These are phyloP conservation scores for Picea sitchensis DNA, from an alignment of 75 land plant species.

Conservation along the genomic window DNA sequence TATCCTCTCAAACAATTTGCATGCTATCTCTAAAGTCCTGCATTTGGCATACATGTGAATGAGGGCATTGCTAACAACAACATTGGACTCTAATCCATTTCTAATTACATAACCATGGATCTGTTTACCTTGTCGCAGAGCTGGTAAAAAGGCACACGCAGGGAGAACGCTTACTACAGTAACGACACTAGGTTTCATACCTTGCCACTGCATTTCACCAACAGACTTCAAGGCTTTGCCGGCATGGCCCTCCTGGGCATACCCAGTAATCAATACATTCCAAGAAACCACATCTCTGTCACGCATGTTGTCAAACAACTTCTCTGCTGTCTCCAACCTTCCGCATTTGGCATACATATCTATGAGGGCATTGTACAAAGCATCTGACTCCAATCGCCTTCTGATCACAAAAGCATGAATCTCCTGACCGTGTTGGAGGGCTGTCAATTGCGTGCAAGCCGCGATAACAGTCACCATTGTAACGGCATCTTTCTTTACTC, in stretches of 20 bases:
- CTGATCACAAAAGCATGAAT: slow-evolving; percentile 6
- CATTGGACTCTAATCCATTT: slow-evolving; percentile 12
- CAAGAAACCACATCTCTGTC: slow-evolving; percentile 18
- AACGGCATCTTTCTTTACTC: slow-evolving; percentile 30
- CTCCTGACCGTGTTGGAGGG: slow-evolving; percentile 38
- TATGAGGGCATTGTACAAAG: slow-evolving; percentile 1
- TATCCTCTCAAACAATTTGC: slow-evolving; percentile 22
- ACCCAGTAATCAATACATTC: slow-evolving; percentile 43
- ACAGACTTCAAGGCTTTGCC: slow-evolving; percentile 27
- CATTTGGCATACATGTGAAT: slow-evolving; percentile 57
- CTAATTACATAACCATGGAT: slow-evolving; percentile 29
- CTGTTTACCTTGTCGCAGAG: slow-evolving; percentile 28
- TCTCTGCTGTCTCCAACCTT: slow-evolving; percentile 21
- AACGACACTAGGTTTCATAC: slow-evolving; percentile 28
- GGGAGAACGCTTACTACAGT: slow-evolving; percentile 36
- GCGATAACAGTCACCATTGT: slow-evolving; percentile 57
- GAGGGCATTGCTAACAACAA: slow-evolving; percentile 37
- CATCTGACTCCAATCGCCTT: neutral
- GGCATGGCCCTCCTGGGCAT: slow-evolving; percentile 20
- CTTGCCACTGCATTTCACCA: slow-evolving; percentile 33
- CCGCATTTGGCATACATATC: slow-evolving; percentile 41
- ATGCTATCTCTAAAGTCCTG: slow-evolving; percentile 22
- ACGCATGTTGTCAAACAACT: slow-evolving; percentile 26
- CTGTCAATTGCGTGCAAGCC: slow-evolving; percentile 46
- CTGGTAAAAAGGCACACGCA: slow-evolving; percentile 19